A percentile compares a stretch with the other conserved stretches of the same genome.
Evolutionary conservation across 2,329 filamentous ascomycete genomes (phyloP).

Genomic region (Seiridium cupressi): DNA sequence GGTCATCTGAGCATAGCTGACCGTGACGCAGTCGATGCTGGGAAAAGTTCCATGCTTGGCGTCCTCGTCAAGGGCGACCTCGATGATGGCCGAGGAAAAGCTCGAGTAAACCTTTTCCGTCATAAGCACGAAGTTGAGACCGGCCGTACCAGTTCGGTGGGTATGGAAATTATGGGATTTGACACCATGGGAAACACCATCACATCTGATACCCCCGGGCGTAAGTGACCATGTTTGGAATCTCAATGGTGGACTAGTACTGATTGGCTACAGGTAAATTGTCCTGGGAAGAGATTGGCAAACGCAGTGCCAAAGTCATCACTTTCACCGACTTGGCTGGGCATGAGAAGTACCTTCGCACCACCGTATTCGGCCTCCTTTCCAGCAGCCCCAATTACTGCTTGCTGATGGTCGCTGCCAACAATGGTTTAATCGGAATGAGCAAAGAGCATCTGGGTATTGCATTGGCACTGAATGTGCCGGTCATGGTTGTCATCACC

Average conservation of each 20-base stretch:
- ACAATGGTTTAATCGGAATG: conserved; percentile 97
- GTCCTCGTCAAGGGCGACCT: conserved; percentile 94
- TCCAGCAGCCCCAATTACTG: conserved; percentile 97
- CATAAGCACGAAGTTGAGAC: conserved; percentile 98
- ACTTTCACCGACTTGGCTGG: conserved; percentile 94
- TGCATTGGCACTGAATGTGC: conserved; percentile 89
- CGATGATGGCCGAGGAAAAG: conserved; percentile 90
- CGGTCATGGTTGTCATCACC: conserved; percentile 95
- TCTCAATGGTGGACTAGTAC: not conserved
- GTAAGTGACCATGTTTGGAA: conserved; percentile 46
- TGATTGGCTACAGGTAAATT: conserved; percentile 49
- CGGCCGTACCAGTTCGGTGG: conserved; percentile 91
- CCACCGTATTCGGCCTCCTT: conserved; percentile 91
- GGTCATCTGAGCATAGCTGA: not conserved
- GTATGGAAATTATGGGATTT: conserved; percentile 99
- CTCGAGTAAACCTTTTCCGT: conserved; percentile 91
- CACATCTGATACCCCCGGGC: conserved; percentile 75
- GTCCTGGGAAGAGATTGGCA: conserved; percentile 97
- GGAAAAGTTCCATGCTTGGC: conserved; percentile 93
- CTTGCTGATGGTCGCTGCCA: conserved; percentile 95
- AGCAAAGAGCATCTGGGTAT: conserved; percentile 97
- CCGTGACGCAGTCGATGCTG: conserved; percentile 70
- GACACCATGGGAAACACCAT: conserved; percentile 83
- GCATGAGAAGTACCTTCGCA: conserved; percentile 91
- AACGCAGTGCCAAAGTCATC: conserved; percentile 92